Percentiles rank a stretch among this genome's conserved stretches.
Conservation (phyloP, 805 yeast species). For the Starmerella stellata region DNA sequence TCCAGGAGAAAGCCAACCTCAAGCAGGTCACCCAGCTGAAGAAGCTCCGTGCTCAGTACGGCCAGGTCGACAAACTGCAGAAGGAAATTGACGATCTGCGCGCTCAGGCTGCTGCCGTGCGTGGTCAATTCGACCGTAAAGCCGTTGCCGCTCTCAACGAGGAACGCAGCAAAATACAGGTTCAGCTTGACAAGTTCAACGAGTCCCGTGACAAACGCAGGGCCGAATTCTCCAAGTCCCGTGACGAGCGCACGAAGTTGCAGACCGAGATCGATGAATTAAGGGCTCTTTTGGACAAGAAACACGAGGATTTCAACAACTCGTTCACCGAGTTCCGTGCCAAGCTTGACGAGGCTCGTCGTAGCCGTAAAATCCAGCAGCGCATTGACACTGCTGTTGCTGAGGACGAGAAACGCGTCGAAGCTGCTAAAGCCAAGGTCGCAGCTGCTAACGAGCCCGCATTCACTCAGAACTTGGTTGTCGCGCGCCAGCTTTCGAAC, state of each 20-base stretch:
- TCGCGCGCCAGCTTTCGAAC: conserved; percentile 52
- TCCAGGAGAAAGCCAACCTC: conserved; percentile 71
- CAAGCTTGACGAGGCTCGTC: conserved; percentile 50
- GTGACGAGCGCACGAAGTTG: conserved; percentile 35
- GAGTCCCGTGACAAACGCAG: conserved; percentile 49
- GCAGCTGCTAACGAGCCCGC: conserved; percentile 66
- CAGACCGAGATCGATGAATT: conserved; percentile 50
- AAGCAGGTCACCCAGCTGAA: conserved; percentile 73
- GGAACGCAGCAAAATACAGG: conserved; percentile 51
- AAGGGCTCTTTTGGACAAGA: conserved; percentile 30
- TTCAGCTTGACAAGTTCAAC: conserved; percentile 46
- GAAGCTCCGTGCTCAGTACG: conserved; percentile 63
- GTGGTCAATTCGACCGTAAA: conserved; percentile 39
- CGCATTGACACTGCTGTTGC: conserved; percentile 39
- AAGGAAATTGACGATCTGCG: conserved; percentile 63
- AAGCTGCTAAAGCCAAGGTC: conserved; percentile 50
- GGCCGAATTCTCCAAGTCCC: conserved; percentile 43
- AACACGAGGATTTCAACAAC: conserved; percentile 47
- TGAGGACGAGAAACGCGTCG: conserved; percentile 34
- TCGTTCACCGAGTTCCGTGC: conserved; percentile 59
- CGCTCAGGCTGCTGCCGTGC: conserved; percentile 55
- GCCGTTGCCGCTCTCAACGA: conserved; percentile 47
- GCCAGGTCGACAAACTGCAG: conserved; percentile 55
- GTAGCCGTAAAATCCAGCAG: conserved; percentile 58
- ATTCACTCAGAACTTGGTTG: conserved; percentile 55